Base-by-base conservation (phyloP, 257 asterid genomes). In the Cinchona pubescens region DNA sequence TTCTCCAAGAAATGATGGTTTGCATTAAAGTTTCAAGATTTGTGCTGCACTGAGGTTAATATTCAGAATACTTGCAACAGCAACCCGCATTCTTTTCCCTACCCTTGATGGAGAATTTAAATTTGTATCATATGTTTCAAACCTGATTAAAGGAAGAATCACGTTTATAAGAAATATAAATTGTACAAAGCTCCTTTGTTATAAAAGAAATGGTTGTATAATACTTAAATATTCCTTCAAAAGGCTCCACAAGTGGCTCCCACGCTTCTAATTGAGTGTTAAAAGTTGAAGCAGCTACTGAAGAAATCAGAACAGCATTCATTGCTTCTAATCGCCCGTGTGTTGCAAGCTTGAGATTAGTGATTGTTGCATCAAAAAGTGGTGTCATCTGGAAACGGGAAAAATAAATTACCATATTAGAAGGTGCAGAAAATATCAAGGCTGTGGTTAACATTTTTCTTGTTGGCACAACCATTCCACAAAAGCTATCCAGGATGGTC, bases 171-270 rank as follows among this genome's bases (percentile, higher is more conserved):
- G 25, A 9, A 32, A 71, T 10, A 51, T 7, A 30, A 64, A 64
- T 35, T 23, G 23, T 23, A 51, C 6, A 71, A 14, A 32, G 11
- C 59, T 53, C 48, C 34, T 19, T 23, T 35, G 48, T 11, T 18
- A 34, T 34, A 32, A 32, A 23, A 16, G 23, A 69, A 18, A 14
- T 4, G 46, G 43, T 70, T 27, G n/a, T 14, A 43, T 75, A 87
- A 84, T 87, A 94, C 99, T 92, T 94, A 81, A 92, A 92, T 80
- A 91, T 94, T 74, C 99, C 99, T 63, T 94, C 98, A 85, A 94
- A 94, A 71, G 99, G 97, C 90, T 94, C 99, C 77, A 94, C 87
- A 67, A 92, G 91, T 75, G 99, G 99, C 80, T 94, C 99, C 99
- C 99, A 94, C 34, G 98, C 97, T 84, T 94, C 99, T 74, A 94